These are phyloP conservation scores for Trichoderma sp. DNA, from an alignment of 2,329 filamentous ascomycete genomes.

Conservation along the genomic window DNA sequence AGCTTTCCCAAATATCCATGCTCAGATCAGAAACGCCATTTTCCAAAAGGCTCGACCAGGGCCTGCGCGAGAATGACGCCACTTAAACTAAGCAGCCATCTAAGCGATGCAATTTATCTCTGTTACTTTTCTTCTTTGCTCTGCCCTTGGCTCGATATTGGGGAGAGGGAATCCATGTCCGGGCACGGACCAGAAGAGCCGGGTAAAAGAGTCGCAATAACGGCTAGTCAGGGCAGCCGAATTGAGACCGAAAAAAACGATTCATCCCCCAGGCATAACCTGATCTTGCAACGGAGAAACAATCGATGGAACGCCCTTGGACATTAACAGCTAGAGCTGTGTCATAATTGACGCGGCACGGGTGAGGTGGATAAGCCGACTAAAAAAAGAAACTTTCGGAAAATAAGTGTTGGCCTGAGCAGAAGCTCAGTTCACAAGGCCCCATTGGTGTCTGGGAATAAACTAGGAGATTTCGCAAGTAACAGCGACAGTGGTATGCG, in stretches of 20 bases:
- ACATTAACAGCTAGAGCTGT: conserved; percentile 8
- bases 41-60: conserved; percentile 15
- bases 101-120: conserved; percentile 27
- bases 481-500: background rate
- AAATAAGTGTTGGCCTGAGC: conserved; percentile 13
- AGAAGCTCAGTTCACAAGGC: conserved; percentile 12
- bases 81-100: conserved; percentile 25
- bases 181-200: conserved; percentile 19
- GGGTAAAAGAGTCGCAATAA: conserved; percentile 25
- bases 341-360: background rate
- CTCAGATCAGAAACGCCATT: conserved; percentile 26
- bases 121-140: background rate
- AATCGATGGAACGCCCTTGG: background rate
- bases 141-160: conserved; percentile 22
- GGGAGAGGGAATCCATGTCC: conserved; percentile 3
- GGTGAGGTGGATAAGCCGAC: conserved; percentile 14
- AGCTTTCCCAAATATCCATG: conserved; percentile 19
- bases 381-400: conserved; percentile 23
- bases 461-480: conserved; percentile 2
- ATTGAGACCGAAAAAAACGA: conserved; percentile 25
- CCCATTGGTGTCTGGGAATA: conserved; percentile 2
- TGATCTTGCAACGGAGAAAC: conserved; percentile 20
- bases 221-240: conserved; percentile 26
- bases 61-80: conserved; percentile 18
- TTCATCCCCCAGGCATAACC: conserved; percentile 17